phyloP scores from a whole-genome alignment of 2,329 filamentous ascomycete species.

The Coniochaeta sp. region DNA sequence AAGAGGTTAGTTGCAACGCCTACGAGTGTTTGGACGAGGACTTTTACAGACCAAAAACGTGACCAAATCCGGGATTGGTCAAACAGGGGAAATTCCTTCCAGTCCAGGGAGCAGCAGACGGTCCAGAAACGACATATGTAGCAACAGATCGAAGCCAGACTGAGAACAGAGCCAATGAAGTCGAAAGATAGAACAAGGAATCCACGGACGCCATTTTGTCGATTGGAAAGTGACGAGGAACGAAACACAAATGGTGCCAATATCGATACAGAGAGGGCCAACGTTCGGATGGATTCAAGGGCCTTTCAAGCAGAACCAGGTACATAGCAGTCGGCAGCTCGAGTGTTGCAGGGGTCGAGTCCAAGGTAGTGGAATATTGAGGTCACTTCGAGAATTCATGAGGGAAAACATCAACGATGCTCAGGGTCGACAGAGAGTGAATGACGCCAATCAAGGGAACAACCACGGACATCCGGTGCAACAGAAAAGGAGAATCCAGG shows the following conservation, averaged over 20 bases:
- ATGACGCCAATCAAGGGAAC: background rate
- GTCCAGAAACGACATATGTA: background rate
- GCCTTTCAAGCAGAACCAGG: background rate
- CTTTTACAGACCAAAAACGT: conserved; percentile 29
- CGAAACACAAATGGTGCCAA: background rate
- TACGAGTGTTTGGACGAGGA: conserved; percentile 11
- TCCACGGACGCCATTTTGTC: background rate
- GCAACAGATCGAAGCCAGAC: background rate
- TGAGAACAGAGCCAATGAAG: background rate
- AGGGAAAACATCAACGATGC: background rate
- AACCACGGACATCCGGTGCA: background rate
- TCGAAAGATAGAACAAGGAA: background rate
- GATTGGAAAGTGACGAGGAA: background rate
- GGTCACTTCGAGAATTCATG: background rate
- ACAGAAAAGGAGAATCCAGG: background rate
- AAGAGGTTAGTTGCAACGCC: conserved; percentile 25
- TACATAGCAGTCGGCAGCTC: background rate
- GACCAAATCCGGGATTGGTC: conserved; percentile 5
- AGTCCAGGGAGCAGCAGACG: conserved; percentile 5
- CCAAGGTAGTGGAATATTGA: background rate
- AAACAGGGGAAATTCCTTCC: background rate
- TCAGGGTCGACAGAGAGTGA: background rate
- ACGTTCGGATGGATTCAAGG: background rate
- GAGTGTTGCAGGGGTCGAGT: background rate
- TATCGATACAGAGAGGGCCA: background rate